Evolutionary conservation across 2,329 filamentous ascomycete genomes (phyloP).

Genomic region (Stemphylium lycopersici): DNA sequence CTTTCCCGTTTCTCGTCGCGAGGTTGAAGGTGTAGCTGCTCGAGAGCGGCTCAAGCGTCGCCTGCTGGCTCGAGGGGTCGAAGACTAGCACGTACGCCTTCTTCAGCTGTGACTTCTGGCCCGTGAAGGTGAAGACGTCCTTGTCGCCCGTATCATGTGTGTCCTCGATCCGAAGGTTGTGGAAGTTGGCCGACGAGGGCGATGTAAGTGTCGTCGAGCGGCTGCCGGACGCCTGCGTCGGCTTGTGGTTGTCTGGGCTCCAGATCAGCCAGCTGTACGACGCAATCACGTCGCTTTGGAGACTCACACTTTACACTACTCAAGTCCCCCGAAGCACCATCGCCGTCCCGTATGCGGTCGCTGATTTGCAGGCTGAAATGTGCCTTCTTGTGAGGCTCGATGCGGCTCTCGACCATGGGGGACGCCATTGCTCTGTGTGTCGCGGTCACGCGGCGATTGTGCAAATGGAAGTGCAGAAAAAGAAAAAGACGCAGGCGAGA

Average conservation of each 20-base stretch:
- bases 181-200: constrained; percentile 28
- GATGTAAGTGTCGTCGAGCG: constrained; percentile 38
- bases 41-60: constrained; percentile 81
- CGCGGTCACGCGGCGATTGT: neutral
- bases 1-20: constrained; percentile 68
- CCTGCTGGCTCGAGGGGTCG: constrained; percentile 74
- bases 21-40: constrained; percentile 90
- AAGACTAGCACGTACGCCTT: constrained; percentile 68
- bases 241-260: constrained; percentile 54
- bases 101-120: constrained; percentile 40
- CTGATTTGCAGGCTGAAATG: constrained; percentile 47
- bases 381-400: constrained; percentile 49
- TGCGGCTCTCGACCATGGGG: constrained; percentile 42
- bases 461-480: neutral
- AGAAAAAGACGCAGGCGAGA: neutral
- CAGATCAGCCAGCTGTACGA: constrained; percentile 23
- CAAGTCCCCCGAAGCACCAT: constrained; percentile 23
- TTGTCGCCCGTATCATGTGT: constrained; percentile 28
- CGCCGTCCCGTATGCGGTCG: constrained; percentile 39
- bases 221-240: constrained; percentile 39
- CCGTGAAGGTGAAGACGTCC: constrained; percentile 51
- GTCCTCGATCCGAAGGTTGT: constrained; percentile 41
- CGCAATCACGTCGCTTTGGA: neutral
- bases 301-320: constrained; percentile 46
- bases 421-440: constrained; percentile 40